These are phyloP conservation scores for Fusarium brachygibbosum DNA, from an alignment of 2,329 filamentous ascomycete genomes.

Conservation along the genomic window DNA sequence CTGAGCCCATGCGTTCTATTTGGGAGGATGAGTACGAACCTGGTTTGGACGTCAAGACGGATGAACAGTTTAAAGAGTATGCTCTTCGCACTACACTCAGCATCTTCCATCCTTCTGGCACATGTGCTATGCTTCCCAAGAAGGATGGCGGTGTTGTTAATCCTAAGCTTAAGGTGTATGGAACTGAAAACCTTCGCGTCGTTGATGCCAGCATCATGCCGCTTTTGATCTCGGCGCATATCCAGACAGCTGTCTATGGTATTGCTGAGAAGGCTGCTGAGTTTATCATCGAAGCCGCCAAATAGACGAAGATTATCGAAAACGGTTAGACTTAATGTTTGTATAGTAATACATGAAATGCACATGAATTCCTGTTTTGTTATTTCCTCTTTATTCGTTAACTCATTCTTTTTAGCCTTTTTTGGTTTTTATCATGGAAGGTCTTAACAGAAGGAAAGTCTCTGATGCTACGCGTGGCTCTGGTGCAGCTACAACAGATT, in stretches of 20 bases:
- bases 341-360: background rate
- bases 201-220: constrained; percentile 66
- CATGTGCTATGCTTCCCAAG: constrained; percentile 62
- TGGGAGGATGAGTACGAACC: constrained; percentile 55
- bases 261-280: constrained; percentile 62
- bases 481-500: too few species aligned
- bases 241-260: constrained; percentile 67
- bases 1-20: constrained; percentile 50
- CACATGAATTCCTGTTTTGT: too few species aligned
- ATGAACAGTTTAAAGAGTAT: constrained; percentile 36
- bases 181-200: constrained; percentile 62
- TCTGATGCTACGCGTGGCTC: too few species aligned
- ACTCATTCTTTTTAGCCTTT: too few species aligned
- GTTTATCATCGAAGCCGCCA: constrained; percentile 42
- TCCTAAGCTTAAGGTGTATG: constrained; percentile 60
- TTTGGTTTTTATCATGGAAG: too few species aligned
- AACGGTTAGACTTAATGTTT: background rate
- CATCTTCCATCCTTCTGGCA: constrained; percentile 58
- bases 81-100: constrained; percentile 38
- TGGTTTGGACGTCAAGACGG: constrained; percentile 38
- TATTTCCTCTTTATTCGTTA: too few species aligned
- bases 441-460: too few species aligned
- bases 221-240: constrained; percentile 61
- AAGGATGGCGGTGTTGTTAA: constrained; percentile 62
- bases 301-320: background rate